Percentiles rank a stretch among this genome's conserved stretches.
Evolutionary conservation across 441 rosid genomes (phyloP).

Genomic region (Pelargonium cotyledonis): DNA sequence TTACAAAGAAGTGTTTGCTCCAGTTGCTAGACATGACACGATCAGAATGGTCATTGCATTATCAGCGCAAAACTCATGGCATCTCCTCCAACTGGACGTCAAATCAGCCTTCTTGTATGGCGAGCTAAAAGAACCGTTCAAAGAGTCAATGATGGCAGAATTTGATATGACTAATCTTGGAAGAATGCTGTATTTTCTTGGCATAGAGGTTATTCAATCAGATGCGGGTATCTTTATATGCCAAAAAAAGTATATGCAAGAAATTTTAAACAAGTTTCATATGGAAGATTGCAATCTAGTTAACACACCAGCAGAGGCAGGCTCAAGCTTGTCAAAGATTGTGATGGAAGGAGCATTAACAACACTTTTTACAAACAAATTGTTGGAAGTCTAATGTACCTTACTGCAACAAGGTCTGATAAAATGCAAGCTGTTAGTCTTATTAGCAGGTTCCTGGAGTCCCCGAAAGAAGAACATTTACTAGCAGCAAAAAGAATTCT

Average conservation of each 20-base stretch:
- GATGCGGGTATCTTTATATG: neutral
- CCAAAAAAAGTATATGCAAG: neutral
- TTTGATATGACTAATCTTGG: conserved; percentile 9
- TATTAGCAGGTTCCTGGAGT: neutral
- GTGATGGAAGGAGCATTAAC: neutral
- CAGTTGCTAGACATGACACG: neutral
- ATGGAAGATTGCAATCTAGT: neutral
- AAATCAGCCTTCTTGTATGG: conserved; percentile 1
- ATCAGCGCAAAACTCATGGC: neutral
- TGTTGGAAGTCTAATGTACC: neutral
- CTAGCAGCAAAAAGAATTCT: neutral
- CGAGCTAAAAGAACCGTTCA: neutral
- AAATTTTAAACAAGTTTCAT: neutral
- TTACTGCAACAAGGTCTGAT: neutral
- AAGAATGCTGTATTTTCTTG: neutral
- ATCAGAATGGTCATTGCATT: neutral
- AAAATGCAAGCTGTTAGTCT: neutral
- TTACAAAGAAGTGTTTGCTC: too few species aligned
- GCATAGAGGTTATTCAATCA: neutral
- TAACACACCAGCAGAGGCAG: neutral
- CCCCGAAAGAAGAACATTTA: neutral
- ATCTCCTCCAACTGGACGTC: neutral
- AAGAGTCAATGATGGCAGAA: neutral
- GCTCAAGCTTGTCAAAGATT: neutral
- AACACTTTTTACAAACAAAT: neutral